These are phyloP conservation scores for Tuber aestivum DNA, from an alignment of 495 filamentous ascomycete genomes.

Conservation along the genomic window DNA sequence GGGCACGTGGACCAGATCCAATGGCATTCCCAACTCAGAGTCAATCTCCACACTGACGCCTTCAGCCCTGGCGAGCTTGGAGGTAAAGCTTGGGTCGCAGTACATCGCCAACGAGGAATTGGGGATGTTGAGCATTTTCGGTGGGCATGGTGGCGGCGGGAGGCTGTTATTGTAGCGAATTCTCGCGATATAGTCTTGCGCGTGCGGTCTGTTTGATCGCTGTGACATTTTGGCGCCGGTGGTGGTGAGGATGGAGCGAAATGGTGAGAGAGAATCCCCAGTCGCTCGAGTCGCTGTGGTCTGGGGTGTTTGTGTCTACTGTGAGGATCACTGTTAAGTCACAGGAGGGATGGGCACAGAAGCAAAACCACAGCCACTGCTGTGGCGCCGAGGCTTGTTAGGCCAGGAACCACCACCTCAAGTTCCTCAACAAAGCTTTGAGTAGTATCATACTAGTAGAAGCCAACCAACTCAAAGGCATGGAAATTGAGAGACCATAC, in stretches of 20 bases:
- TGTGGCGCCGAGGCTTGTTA: neutral
- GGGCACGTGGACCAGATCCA: conserved; percentile 90
- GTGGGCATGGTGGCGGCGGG: conserved; percentile 84
- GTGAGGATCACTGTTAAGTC: neutral
- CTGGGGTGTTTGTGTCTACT: neutral
- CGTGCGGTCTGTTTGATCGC: conserved; percentile 43
- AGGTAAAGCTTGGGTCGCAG: conserved; percentile 78
- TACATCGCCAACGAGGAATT: conserved; percentile 85
- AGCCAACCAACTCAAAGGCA: neutral
- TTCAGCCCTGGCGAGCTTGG: conserved; percentile 79
- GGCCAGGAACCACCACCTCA: neutral
- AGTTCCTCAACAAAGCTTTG: no score
- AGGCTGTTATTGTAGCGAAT: conserved; percentile 92
- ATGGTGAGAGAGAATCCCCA: neutral
- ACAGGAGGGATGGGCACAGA: neutral
- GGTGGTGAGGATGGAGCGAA: neutral
- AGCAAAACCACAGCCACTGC: neutral
- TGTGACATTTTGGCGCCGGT: conserved; percentile 22
- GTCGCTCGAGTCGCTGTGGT: neutral
- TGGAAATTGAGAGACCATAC: neutral
- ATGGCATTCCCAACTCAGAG: conserved; percentile 93
- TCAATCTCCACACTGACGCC: conserved; percentile 94
- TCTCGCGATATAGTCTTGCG: conserved; percentile 94
- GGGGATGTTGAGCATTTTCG: conserved; percentile 93
- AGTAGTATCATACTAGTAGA: no score